A percentile compares a stretch with the other conserved stretches of the same genome.
phyloP scores from a whole-genome alignment of 2,329 filamentous ascomycete genomes.

The Sarocladium brachiariae region DNA sequence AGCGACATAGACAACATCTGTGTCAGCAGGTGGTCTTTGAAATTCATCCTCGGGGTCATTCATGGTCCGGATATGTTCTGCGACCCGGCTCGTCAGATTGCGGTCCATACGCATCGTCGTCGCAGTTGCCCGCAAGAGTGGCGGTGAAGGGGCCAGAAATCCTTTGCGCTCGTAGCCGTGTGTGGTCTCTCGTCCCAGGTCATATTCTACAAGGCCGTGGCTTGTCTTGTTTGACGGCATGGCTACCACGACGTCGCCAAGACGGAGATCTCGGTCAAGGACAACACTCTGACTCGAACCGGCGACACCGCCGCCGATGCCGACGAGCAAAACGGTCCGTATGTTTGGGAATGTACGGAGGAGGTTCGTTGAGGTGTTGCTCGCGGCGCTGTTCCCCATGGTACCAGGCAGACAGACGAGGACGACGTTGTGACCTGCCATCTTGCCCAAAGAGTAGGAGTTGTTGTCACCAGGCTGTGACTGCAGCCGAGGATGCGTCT shows the following conservation, averaged over 20 bases:
- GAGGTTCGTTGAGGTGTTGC: conserved; percentile 15
- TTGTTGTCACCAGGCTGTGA: conserved; percentile 15
- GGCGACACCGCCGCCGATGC: conserved; percentile 18
- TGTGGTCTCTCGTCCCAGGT: background rate
- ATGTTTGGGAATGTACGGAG: conserved; percentile 12
- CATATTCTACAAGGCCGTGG: background rate
- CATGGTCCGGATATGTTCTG: background rate
- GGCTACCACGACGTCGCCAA: background rate
- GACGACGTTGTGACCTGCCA: conserved; percentile 19
- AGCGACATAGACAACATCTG: background rate
- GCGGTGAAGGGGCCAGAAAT: background rate
- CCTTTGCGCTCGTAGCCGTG: background rate
- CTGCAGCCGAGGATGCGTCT: conserved; percentile 12
- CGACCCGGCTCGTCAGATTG: background rate
- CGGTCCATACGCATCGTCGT: background rate
- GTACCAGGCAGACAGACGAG: conserved; percentile 19
- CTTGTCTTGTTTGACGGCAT: background rate
- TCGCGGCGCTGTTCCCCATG: conserved; percentile 16
- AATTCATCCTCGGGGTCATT: background rate
- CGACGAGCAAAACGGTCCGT: conserved; percentile 17
- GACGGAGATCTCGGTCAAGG: background rate
- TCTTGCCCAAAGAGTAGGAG: conserved; percentile 17
- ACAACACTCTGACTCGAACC: background rate
- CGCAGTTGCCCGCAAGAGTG: background rate
- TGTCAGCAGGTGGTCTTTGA: background rate